A percentile compares a stretch with the other conserved stretches of the same genome.
Conservation (phyloP, 2,329 filamentous ascomycete species). For the Neonectria magnoliae region DNA sequence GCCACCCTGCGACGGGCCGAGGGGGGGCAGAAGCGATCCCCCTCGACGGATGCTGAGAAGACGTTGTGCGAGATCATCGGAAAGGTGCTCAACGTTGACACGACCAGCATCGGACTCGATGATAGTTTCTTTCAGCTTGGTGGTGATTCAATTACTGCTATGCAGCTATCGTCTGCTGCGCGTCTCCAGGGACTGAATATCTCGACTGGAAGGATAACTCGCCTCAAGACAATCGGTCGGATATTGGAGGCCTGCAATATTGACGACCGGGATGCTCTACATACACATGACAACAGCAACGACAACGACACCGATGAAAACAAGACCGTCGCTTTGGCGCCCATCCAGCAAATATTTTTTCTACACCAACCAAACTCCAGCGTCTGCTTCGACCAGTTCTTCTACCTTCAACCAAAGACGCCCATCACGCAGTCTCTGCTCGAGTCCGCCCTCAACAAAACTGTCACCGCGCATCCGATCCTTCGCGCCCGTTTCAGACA, state of each 20-base stretch:
- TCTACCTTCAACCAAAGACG: slow-evolving; percentile 15
- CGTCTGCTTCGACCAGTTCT: slow-evolving; percentile 19
- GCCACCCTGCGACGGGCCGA: neutral
- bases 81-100: slow-evolving; percentile 6
- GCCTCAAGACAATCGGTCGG: slow-evolving; percentile 12
- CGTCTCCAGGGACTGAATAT: slow-evolving; percentile 10
- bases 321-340: neutral
- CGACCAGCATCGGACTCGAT: slow-evolving; percentile 8
- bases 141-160: slow-evolving; percentile 23
- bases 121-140: slow-evolving; percentile 19
- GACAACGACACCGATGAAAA: too few species aligned
- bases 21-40: slow-evolving; percentile 1
- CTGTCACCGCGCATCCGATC: slow-evolving; percentile 13
- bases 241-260: slow-evolving; percentile 9
- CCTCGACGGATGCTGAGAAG: slow-evolving; percentile 7
- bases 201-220: slow-evolving; percentile 4
- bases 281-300: too few species aligned
- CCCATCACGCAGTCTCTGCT: neutral
- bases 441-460: slow-evolving; percentile 7
- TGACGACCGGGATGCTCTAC: neutral
- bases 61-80: slow-evolving; percentile 5
- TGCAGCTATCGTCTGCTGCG: slow-evolving; percentile 24
- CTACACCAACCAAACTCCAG: slow-evolving; percentile 16
- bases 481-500: slow-evolving; percentile 13
- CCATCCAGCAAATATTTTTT: slow-evolving; percentile 25